Percentiles rank a stretch among this genome's conserved stretches.
These are phyloP conservation scores for Kalanchoe fedtschenkoi DNA, from an alignment of 164 flowering plant genomes.

Conservation along the genomic window DNA sequence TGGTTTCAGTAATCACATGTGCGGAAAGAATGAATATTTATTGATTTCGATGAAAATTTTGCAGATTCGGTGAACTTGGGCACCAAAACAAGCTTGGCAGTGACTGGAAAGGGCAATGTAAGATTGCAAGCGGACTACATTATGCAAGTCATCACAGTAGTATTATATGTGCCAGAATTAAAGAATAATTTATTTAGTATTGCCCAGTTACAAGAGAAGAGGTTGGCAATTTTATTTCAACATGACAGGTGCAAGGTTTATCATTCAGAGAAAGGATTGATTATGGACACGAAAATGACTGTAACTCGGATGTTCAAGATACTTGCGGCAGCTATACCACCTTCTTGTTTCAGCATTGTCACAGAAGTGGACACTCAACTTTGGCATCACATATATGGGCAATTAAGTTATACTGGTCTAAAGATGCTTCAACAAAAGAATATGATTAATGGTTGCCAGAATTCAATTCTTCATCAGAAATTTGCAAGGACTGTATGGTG, in stretches of 20 bases:
- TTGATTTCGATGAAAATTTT: too few relatives aligned
- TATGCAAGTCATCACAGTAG: too few relatives aligned
- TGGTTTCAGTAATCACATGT: background rate
- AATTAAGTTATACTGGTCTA: background rate
- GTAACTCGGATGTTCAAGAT: background rate
- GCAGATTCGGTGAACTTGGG: background rate
- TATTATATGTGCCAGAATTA: too few relatives aligned
- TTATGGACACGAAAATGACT: too few relatives aligned
- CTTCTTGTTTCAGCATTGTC: background rate
- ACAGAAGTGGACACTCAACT: background rate
- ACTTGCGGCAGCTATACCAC: background rate
- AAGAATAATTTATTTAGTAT: too few relatives aligned
- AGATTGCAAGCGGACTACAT: background rate
- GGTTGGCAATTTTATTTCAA: too few relatives aligned
- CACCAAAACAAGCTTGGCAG: background rate
- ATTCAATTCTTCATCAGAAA: too few relatives aligned
- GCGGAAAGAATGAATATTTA: background rate
- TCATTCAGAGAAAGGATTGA: background rate
- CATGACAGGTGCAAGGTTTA: background rate
- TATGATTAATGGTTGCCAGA: background rate
- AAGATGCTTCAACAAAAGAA: background rate
- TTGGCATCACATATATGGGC: conserved; percentile 3
- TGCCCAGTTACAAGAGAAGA: too few relatives aligned
- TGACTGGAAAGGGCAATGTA: background rate
- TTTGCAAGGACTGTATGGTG: background rate